A percentile compares a stretch with the other conserved stretches of the same genome.
Conservation (phyloP, 208 protist genomes). For the Balamuthia mandrillaris region DNA sequence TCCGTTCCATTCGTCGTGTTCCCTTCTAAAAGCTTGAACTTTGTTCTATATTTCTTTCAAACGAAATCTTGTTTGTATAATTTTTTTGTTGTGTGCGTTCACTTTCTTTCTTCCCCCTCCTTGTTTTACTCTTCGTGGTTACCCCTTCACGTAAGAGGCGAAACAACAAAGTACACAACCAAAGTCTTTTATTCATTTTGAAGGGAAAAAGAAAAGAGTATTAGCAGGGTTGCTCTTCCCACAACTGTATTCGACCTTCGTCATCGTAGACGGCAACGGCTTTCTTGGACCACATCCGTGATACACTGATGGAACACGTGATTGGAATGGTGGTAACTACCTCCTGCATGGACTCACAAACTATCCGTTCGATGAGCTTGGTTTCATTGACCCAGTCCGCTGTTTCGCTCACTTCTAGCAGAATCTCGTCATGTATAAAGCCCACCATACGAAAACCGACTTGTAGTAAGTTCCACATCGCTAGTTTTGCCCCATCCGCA, state of each 20-base stretch:
- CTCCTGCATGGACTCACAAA: not conserved
- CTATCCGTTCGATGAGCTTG: not conserved
- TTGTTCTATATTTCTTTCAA: too few relatives aligned
- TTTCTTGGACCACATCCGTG: conserved; percentile 4
- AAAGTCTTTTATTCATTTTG: too few relatives aligned
- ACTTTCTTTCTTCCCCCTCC: too few relatives aligned
- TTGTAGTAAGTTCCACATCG: conserved; percentile 5
- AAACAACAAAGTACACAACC: too few relatives aligned
- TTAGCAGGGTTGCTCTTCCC: not conserved
- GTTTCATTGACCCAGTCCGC: not conserved
- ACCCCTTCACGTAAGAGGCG: too few relatives aligned
- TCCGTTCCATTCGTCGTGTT: not conserved
- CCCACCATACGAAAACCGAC: conserved; percentile 14
- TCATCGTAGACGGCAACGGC: not conserved
- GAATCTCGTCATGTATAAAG: conserved; percentile 18
- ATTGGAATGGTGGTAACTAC: conserved; percentile 2
- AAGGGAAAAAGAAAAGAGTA: too few relatives aligned
- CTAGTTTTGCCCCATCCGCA: conserved; percentile 19
- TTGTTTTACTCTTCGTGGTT: too few relatives aligned
- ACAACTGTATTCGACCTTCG: not conserved
- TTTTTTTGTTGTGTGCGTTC: too few relatives aligned
- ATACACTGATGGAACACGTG: not conserved
- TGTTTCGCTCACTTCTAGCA: not conserved
- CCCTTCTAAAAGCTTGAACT: not conserved
- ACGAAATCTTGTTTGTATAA: too few relatives aligned